phyloP scores from a whole-genome alignment of 2,329 filamentous ascomycete species.

The Aspergillus carbonarius region DNA sequence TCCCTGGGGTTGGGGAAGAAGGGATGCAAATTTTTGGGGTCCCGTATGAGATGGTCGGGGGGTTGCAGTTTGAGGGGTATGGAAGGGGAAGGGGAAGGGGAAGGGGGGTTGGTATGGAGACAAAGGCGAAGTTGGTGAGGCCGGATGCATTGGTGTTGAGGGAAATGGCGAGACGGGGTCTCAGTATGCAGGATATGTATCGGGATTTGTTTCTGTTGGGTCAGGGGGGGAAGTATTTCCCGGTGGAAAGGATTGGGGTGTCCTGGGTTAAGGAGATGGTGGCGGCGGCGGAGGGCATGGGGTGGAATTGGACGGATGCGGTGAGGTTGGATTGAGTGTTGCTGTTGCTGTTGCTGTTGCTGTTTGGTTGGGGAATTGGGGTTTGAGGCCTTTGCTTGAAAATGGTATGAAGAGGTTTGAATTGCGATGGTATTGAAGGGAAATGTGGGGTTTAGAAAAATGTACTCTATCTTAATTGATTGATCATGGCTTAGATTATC shows the following conservation, averaged over 20 bases:
- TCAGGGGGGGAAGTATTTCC: background rate
- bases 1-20: constrained; percentile 27
- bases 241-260: background rate
- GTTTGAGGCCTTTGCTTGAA: too few species aligned
- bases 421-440: too few species aligned
- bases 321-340: constrained; percentile 2
- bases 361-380: background rate
- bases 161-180: constrained; percentile 55
- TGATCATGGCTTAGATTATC: too few species aligned
- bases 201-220: constrained; percentile 53
- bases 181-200: constrained; percentile 57
- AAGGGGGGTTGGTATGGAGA: constrained; percentile 6
- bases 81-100: constrained; percentile 13
- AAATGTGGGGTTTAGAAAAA: too few species aligned
- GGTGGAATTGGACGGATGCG: constrained; percentile 2
- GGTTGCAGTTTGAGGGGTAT: constrained; percentile 40
- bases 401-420: too few species aligned
- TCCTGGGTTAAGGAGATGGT: constrained; percentile 11
- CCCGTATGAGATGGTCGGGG: constrained; percentile 53
- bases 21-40: constrained; percentile 51
- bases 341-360: background rate
- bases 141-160: constrained; percentile 60
- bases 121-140: constrained; percentile 47
- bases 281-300: background rate
- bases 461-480: too few species aligned